Evolutionary conservation across 345 rosid species (phyloP), one percentile per base, ranked within the genome.

Genomic region (Arabidopsis suecica): DNA sequence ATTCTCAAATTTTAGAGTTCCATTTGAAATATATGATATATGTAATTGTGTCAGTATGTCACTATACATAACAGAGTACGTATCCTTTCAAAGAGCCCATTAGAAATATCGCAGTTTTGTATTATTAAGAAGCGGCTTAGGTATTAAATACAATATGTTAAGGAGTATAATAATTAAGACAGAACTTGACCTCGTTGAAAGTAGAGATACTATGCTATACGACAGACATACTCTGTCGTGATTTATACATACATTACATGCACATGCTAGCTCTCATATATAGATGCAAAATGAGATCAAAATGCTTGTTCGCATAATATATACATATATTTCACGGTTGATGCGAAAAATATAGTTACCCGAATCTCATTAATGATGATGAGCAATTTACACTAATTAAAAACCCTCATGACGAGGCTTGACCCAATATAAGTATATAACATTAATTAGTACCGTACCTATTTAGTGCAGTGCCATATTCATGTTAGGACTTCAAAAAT

Each of bases 181-280:
- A 60, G 25, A 60, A 65, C 18, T 68, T 51, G 30, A 38, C 48
- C 44, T 58, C 78, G 22, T 61, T 75, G 68, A 60, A 75, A 75
- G 14, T 68, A 6, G 36, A 57, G 41, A 57, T 74, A 66, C 78
- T 40, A 40, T 44, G 69, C 73, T 50, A 75, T 9, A 75, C 56
- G 79, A 75, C 79, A 75, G 74, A 75, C 74, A 75, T 60, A 75
- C 79, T 53, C 48, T 68, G 79, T 68, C 69, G 38, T 68, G 58
- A 61, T 41, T 34, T 37, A 61, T 53, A 25, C 22, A 10, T 62
- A 50, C 23, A 68, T 16, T 34, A 12, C 65, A 50, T 60, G 37
- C 56, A 61, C 74, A 68, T 68, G 62, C 63, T 68, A 59, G 49
- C 57, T 60, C 68, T 55, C 56, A 73, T 73, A 41, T 60, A 25